These are phyloP conservation scores for Leptomonas seymouri DNA, from an alignment of 208 protist species.

Conservation along the genomic window DNA sequence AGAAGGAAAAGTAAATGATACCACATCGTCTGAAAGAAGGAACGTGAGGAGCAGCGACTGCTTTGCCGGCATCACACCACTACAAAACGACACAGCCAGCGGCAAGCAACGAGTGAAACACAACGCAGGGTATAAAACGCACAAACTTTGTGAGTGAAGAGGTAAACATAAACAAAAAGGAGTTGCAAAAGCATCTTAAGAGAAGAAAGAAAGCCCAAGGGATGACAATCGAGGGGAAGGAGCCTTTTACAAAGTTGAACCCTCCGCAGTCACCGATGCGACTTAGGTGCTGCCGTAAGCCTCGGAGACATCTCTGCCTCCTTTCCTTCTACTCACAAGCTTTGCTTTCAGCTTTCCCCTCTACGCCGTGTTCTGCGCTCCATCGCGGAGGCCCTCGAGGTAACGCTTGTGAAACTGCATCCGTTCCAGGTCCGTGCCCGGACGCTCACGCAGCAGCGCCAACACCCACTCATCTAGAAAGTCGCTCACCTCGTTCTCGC, in stretches of 20 bases:
- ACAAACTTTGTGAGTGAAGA: no score
- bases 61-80: no score
- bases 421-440: conserved; percentile 55
- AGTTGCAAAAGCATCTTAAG: background rate
- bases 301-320: background rate
- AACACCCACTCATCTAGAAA: conserved; percentile 91
- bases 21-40: no score
- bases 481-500: conserved; percentile 70
- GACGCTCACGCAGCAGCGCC: conserved; percentile 75
- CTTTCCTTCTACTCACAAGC: background rate
- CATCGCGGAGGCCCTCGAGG: conserved; percentile 43
- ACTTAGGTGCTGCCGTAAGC: no score
- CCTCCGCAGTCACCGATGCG: background rate
- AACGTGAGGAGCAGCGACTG: no score
- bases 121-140: no score
- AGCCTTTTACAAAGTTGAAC: background rate
- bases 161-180: conserved; percentile 5
- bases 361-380: background rate
- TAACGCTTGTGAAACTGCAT: conserved; percentile 88
- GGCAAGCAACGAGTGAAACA: no score
- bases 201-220: background rate
- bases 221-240: no score
- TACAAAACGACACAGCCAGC: no score
- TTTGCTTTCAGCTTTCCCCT: background rate
- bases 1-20: no score